phyloP scores from a whole-genome alignment of 2,329 filamentous ascomycete genomes.

The Fusarium chaquense region DNA sequence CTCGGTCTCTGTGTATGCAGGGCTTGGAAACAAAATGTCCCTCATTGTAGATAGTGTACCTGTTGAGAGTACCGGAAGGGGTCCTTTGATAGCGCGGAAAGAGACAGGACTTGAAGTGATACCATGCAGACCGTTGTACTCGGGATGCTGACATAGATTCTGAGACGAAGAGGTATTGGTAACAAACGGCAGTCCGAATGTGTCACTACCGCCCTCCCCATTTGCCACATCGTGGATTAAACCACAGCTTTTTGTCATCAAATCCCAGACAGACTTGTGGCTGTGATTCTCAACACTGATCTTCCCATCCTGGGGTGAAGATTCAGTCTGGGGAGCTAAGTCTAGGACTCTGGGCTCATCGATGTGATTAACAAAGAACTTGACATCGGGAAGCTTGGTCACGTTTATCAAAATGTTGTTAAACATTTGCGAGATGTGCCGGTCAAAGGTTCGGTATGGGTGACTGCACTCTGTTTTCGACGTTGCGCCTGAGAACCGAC shows the following conservation, averaged over 20 bases:
- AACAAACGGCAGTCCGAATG: not conserved
- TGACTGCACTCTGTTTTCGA: not conserved
- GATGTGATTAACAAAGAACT: not conserved
- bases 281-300: not conserved
- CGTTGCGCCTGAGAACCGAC: not conserved
- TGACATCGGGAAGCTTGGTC: not conserved
- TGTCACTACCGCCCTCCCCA: fast-evolving
- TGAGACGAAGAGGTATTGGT: fast-evolving
- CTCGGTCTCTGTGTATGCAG: not conserved
- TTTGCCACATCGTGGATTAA: fast-evolving
- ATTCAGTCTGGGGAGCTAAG: no score
- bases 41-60: not conserved
- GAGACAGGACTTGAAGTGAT: not conserved
- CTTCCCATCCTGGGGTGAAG: not conserved
- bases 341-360: not conserved
- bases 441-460: not conserved
- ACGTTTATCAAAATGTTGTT: not conserved
- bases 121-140: fast-evolving
- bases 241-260: not conserved
- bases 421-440: not conserved
- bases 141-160: not conserved
- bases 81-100: not conserved
- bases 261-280: not conserved
- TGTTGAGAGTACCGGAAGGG: fast-evolving
- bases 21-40: not conserved